Base-by-base conservation (phyloP, 106 monocot genomes). In the Gastrodia elata region DNA sequence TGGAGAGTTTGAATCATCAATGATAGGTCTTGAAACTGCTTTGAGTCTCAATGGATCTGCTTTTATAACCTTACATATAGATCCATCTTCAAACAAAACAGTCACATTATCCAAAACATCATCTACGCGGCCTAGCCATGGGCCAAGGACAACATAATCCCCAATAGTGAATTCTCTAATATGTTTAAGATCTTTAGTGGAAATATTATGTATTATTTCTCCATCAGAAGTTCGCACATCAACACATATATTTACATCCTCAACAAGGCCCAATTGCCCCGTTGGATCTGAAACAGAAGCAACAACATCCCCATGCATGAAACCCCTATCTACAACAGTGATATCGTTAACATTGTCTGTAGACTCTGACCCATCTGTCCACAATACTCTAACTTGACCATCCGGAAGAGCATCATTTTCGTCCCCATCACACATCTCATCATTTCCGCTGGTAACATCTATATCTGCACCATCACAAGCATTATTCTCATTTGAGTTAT, bases 91-190 rank as follows among this genome's bases (percentile, higher is more conserved):
- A 81, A 99, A 91, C 56, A 83, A 44, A 25, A 99, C 87, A 30
- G 88, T 99, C 52, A 99, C 98, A 77, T 99, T 99, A 72, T 99
- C 98, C 43, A 91, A 56, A 67, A 94, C 88, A 79, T 93, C 93
- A 73, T 99, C 89, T 13, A 99, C 93, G 55, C 91, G 79, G 38
- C 98, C 98, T 37, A 99, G 84, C 98, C 98, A 99, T 64, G 82
- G 78, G 70, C 88, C 93, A 72, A 39, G 34, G 3, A 99, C 80
- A 0, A 99, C 98, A 80, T 88, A 93, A 83, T 98, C 98, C 71
- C 91, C 93, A 11, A 87, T 80, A 71, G 79, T 71, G 64, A 91
- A 88, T 77, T 93, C 82, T 20, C 87, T 81, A 48, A 93, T 76
- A 27, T 82, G 88, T 76, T 79, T 88, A 32, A 99, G 74, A 74